Evolutionary conservation across 371 early-diverging fungal species (phyloP), one percentile per base, ranked within the genome.

Genomic region (Apophysomyces sp.): DNA sequence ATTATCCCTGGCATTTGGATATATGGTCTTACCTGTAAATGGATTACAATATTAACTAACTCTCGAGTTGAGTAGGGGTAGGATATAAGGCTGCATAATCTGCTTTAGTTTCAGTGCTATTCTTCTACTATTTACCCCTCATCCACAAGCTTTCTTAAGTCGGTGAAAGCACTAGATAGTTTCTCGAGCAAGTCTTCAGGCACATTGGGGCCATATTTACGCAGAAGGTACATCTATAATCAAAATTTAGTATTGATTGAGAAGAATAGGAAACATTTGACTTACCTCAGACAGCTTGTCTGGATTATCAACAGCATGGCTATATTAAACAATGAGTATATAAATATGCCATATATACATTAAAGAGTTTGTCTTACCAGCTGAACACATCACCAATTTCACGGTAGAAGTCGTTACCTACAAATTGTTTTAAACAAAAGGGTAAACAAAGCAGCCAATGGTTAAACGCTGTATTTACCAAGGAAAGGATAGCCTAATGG

Each of bases 41-140:
- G 92, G 27, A 82, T 79, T 9, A 91, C 92, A 63, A 94, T 82
- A 49, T 91, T 89, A 29, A 94, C 91, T 34, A 94, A 71, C 67
- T 94, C 94, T 63, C 94, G 87, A 0, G 92, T 89, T 8, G 93
- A 93, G 72, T 94, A 94, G n/a, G 94, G 94, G 59, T 94, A 94
- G 1, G 84, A 83, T 13, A 94, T 86, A 28, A 90, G 63, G 2
- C 69, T 69, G 41, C 24, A 21, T 2, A 21, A n/a, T 7, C 21
- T 18, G 21, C 11, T 8, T 55, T 37, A 24, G 9, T 6, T 37
- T 18, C 15, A 28, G 37, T 29, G 16, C 15, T 26, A 28, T 18
- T 3, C 1, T 32, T 55, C 31, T 21, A 30, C 30, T 27, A 26
- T 52, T 60, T 57, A 65, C 32, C 92, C 92, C 57, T 92, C 91